phyloP scores from a whole-genome alignment of 306 rosid genomes.

The Vigna reflexopilosa region DNA sequence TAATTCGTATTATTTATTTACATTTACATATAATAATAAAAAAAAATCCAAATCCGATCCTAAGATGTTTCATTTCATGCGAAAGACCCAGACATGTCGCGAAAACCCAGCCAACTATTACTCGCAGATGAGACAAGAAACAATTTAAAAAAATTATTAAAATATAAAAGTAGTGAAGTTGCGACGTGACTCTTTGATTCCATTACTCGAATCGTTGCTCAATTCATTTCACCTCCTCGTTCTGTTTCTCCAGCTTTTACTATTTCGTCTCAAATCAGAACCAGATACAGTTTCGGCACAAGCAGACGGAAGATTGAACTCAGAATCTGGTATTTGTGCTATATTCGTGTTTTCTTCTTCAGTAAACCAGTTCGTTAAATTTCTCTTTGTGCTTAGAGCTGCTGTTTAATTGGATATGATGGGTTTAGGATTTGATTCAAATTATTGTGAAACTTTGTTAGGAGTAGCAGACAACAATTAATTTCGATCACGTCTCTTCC shows the following conservation, averaged over 20 bases:
- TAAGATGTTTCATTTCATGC: neutral
- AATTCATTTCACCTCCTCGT: constrained; percentile 26
- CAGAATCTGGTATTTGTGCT: constrained; percentile 40
- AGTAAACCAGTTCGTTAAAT: neutral
- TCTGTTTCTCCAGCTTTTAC: constrained; percentile 1
- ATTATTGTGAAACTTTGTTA: constrained; percentile 27
- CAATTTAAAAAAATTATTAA: neutral
- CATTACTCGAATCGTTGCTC: neutral
- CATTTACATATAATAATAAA: neutral
- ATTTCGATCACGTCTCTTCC: constrained; percentile 37
- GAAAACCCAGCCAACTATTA: constrained; percentile 34
- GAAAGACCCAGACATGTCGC: constrained; percentile 45
- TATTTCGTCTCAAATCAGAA: neutral
- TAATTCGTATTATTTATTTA: neutral
- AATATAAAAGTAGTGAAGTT: constrained; percentile 31
- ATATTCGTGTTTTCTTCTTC: constrained; percentile 19
- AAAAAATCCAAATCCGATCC: constrained; percentile 40
- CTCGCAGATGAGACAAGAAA: constrained; percentile 55
- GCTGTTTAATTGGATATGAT: neutral
- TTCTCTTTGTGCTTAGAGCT: neutral
- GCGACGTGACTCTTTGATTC: constrained; percentile 36
- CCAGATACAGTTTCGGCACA: constrained; percentile 9
- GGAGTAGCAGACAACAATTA: neutral
- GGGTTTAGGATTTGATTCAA: constrained; percentile 20
- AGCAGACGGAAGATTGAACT: constrained; percentile 28